A percentile compares a stretch with the other conserved stretches of the same genome.
Evolutionary conservation across 371 early-diverging fungal genomes (phyloP).

Genomic region (Mortierella sp.): DNA sequence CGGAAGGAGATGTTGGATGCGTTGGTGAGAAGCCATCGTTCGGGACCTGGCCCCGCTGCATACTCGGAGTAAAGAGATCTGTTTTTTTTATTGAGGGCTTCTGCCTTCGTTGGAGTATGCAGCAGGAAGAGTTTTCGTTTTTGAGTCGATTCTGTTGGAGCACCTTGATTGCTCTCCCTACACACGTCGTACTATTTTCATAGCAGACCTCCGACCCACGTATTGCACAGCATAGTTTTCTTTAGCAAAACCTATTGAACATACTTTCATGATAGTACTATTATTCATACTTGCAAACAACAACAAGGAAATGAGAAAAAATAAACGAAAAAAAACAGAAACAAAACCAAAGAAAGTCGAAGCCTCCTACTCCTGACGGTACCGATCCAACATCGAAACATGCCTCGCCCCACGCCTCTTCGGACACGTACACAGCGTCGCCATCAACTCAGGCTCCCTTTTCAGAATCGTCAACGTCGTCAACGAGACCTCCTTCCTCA

Average conservation of each 20-base stretch:
- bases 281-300: not conserved
- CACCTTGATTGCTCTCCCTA: too few relatives aligned
- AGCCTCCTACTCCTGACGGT: slow-evolving; percentile 3
- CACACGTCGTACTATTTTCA: too few relatives aligned
- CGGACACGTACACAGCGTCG: slow-evolving; percentile 27
- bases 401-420: slow-evolving; percentile 14
- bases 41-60: too few relatives aligned
- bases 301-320: not conserved
- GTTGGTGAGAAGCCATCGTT: not conserved
- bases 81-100: too few relatives aligned
- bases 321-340: not conserved
- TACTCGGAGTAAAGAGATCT: too few relatives aligned
- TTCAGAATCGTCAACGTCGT: slow-evolving; percentile 14
- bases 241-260: too few relatives aligned
- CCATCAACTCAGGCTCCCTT: slow-evolving; percentile 25
- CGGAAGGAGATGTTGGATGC: not conserved
- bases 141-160: too few relatives aligned
- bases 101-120: too few relatives aligned
- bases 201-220: too few relatives aligned
- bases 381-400: slow-evolving; percentile 29
- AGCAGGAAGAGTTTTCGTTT: too few relatives aligned
- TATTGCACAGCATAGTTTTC: too few relatives aligned
- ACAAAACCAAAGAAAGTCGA: not conserved
- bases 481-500: slow-evolving; percentile 32
- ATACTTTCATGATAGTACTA: too few relatives aligned